Evolutionary conservation across 2,329 filamentous ascomycete species (phyloP), one percentile per base, ranked within the genome.

Genomic region (Phialemonium atrogriseum): DNA sequence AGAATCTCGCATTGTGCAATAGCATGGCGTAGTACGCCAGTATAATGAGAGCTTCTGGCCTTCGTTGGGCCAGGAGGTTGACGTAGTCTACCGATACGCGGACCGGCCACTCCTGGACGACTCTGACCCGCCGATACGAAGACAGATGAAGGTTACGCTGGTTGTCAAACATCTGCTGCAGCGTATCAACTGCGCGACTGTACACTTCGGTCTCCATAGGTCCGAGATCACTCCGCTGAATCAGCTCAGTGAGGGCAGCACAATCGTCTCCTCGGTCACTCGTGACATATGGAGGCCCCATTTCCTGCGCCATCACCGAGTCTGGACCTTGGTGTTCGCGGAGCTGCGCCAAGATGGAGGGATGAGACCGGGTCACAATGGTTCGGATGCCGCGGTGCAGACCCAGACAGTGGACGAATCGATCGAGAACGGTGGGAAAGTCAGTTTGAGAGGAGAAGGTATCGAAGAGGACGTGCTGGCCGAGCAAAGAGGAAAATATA

Each of bases 1-100:
- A 46, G 7, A 51, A 36, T 6, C 46, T 45, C n/a, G 44, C 46
- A 2, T 39, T 37, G 39, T 63, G 53, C 12, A 62, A 31, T 4
- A 62, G 35, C 7, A 66, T 56, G 1, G 55, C 55, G 37, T 58
- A 66, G 37, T 66, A 56, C 3, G 59, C 60, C 5, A 64, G 47
- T 11, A 66, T 47, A 10, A 59, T 52, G 8, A 66, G 39, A 2
- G 61, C 59, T 35, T 64, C 59, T 0, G 60, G 58, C 12, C 47
- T 43, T 12, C 54, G 49, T 31, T 54, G 46, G 10, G 46, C 40
- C 4, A 62, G 39, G 12, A 62, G 46, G 1, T 48, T 39, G 6
- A 50, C 41, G 32, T 52, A 62, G 6, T 48, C 46, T 5, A 28
- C 4, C 2, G 42, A 30, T 3, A 45, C 24, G 5, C 27, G 13